Base-by-base conservation (phyloP, 1,284 basidiomycete species). In the Ganoderma multipileum region DNA sequence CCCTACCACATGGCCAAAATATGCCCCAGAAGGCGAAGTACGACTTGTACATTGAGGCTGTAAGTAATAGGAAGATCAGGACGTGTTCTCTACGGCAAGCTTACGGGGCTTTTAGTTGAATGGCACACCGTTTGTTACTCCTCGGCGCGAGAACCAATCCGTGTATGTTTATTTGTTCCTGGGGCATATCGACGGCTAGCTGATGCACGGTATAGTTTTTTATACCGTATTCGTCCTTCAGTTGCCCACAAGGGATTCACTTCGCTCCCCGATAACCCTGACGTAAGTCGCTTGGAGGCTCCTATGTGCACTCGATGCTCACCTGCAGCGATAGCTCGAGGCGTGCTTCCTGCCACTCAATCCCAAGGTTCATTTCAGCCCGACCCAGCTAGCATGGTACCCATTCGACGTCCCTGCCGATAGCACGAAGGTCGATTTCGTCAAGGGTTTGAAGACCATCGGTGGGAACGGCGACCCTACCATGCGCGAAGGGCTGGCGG, bases 331-430 rank as follows among this genome's bases (percentile, higher is more conserved):
- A 30, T 57, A 87, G 88, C 78, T 88, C 42, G 87, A 87, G 79
- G 85, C 87, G 39, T 86, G 84, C 76, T 92, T 90, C 81, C 81
- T 85, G 4, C 84, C 87, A 2, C 69, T 84, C 66, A 89, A 91
- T 75, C 85, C 88, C 1, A 87, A 85, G 73, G 87, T 91, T 16
- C 86, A 88, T 67, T 81, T 85, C 66, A 89, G 86, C 68, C 87
- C 90, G 0, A 90, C 89, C 12, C 90, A 91, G 72, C 84, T 91
- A 33, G 87, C 88, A n/a, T 93, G 91, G 91, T 83, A 86, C 71
- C 89, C 90, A 0, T 86, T 91, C 76, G 83, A 85, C 39, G 79
- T 91, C 47, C 89, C 89, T 3, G 62, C 80, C 0, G 79, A 79
- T n/a, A 72, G 74, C 5, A 77, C 78, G 30, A 81, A 82, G 52